These are phyloP conservation scores for Chaetomium tenue DNA, from an alignment of 495 filamentous ascomycete genomes.

Conservation along the genomic window DNA sequence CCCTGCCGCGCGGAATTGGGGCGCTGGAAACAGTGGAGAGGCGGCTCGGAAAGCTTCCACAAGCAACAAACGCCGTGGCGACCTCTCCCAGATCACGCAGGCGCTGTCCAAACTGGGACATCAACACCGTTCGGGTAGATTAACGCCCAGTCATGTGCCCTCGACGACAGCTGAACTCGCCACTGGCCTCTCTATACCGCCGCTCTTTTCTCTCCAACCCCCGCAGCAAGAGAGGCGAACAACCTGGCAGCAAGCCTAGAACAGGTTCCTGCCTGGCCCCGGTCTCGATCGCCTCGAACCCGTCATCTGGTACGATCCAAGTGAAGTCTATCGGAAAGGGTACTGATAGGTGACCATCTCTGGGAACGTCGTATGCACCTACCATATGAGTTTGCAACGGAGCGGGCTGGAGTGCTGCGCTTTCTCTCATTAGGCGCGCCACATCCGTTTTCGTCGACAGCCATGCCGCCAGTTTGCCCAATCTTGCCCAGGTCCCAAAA, in stretches of 20 bases:
- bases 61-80: neutral
- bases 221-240: neutral
- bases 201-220: slow-evolving; percentile 16
- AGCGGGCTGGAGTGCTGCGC: slow-evolving; percentile 8
- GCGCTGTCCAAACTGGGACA: slow-evolving; percentile 11
- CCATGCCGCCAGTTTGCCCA: slow-evolving; percentile 13
- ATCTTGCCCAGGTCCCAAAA: slow-evolving; percentile 7
- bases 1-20: slow-evolving; percentile 10
- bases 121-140: slow-evolving; percentile 25
- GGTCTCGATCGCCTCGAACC: neutral
- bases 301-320: slow-evolving; percentile 11
- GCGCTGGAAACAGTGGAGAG: neutral
- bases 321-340: slow-evolving; percentile 19
- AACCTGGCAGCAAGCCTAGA: neutral
- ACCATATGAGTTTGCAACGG: slow-evolving; percentile 23
- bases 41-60: slow-evolving; percentile 9
- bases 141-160: slow-evolving; percentile 32
- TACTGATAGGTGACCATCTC: slow-evolving; percentile 28
- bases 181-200: slow-evolving; percentile 24
- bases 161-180: slow-evolving; percentile 26
- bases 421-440: slow-evolving; percentile 8
- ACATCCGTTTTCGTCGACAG: slow-evolving; percentile 16
- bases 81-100: neutral
- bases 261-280: neutral
- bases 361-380: slow-evolving; percentile 28